Evolutionary conservation across 192 early-diverging fungal genomes (phyloP).

Genomic region (Rhizoclosmatium sp.): DNA sequence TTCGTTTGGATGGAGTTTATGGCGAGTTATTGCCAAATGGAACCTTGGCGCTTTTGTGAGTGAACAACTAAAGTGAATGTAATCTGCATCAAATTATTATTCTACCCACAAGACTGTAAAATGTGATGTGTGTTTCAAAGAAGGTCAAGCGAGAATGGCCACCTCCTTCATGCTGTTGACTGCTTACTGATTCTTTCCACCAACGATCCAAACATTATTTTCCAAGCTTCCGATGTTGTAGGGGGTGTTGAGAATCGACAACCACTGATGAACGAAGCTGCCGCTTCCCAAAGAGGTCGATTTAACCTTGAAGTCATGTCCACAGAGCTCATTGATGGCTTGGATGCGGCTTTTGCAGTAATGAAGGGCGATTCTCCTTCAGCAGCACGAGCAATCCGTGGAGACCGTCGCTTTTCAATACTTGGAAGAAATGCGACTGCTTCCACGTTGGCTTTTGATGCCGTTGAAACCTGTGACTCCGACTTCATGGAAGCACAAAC

Average conservation of each 20-base stretch:
- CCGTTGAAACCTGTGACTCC: no score
- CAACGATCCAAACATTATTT: conserved; percentile 6
- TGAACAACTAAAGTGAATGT: neutral
- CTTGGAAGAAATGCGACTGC: no score
- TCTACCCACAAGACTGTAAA: neutral
- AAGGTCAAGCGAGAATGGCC: neutral
- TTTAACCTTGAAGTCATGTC: neutral
- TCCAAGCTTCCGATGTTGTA: conserved; percentile 11
- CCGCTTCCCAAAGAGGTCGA: neutral
- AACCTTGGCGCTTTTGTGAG: conserved; percentile 8
- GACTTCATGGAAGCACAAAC: no score
- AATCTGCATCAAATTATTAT: neutral
- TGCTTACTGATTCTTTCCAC: neutral
- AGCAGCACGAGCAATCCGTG: neutral
- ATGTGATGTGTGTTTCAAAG: neutral
- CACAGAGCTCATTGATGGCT: no score
- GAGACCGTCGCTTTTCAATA: neutral
- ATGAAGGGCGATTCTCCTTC: neutral
- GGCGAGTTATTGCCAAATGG: conserved; percentile 19
- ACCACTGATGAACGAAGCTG: neutral
- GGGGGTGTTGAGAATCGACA: neutral
- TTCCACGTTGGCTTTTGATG: no score
- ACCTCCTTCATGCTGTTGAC: neutral
- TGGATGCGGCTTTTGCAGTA: neutral
- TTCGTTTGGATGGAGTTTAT: neutral